These are phyloP conservation scores for Ogataea pignaliae DNA, from an alignment of 805 yeast genomes.

Conservation along the genomic window DNA sequence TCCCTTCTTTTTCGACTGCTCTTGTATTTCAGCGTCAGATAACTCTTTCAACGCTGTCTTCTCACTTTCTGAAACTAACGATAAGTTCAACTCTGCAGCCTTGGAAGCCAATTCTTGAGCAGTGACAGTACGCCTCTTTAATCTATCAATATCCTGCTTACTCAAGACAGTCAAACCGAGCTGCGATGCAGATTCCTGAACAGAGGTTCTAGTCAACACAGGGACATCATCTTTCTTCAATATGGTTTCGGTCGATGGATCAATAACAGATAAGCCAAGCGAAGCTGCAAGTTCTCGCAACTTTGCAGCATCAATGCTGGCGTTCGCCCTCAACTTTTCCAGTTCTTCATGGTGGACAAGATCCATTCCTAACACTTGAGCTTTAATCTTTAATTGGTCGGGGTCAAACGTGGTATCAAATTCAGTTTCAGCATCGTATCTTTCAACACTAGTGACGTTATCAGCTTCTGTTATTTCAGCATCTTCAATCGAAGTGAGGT, in stretches of 20 bases:
- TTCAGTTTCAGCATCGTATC: neutral
- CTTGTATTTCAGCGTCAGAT: slow-evolving; percentile 26
- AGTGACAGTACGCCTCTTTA: slow-evolving; percentile 26
- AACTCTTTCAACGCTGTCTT: slow-evolving; percentile 13
- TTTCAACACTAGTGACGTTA: slow-evolving; percentile 4
- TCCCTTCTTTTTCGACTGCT: slow-evolving; percentile 42
- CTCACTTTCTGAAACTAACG: slow-evolving; percentile 27
- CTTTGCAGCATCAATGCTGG: slow-evolving; percentile 5
- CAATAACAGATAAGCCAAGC: slow-evolving; percentile 14
- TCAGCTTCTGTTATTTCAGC: slow-evolving; percentile 8
- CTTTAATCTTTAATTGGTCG: slow-evolving; percentile 11
- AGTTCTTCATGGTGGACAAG: slow-evolving; percentile 11
- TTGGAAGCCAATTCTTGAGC: slow-evolving; percentile 30
- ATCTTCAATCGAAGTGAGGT: slow-evolving; percentile 23
- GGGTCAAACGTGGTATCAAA: slow-evolving; percentile 4
- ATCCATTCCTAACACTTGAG: slow-evolving; percentile 17
- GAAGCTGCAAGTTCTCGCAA: slow-evolving; percentile 20
- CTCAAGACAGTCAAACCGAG: slow-evolving; percentile 33
- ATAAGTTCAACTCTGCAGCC: slow-evolving; percentile 40
- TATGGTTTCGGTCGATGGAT: slow-evolving; percentile 1
- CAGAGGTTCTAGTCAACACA: slow-evolving; percentile 3
- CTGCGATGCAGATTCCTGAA: slow-evolving; percentile 19
- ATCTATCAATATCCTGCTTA: slow-evolving; percentile 26
- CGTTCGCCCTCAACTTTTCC: slow-evolving; percentile 6
- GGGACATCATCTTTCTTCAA: neutral